A percentile compares a stretch with the other conserved stretches of the same genome.
phyloP scores from a whole-genome alignment of 163 green algal genomes.

The Scenedesmus sp. region DNA sequence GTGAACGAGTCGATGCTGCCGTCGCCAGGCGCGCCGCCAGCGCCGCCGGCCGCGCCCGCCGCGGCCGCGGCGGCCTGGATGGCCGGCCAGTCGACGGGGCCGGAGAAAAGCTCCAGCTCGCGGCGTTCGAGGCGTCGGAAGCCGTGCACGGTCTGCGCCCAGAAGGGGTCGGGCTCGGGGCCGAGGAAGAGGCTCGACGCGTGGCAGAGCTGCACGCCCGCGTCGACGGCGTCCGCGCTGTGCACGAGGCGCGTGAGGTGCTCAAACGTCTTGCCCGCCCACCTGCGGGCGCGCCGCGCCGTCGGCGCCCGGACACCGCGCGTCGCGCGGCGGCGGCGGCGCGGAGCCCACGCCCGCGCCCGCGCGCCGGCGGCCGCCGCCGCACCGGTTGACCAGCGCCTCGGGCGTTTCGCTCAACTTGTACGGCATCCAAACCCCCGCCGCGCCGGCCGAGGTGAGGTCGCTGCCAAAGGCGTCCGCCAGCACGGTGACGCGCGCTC shows the following conservation, averaged over 20 bases:
- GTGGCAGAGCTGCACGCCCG: conserved; percentile 34
- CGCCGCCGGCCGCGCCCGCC: not conserved
- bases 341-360: not conserved
- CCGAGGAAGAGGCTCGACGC: conserved; percentile 14
- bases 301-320: too few relatives aligned
- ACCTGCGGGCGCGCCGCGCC: too few relatives aligned
- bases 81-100: conserved; percentile 17
- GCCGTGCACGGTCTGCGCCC: conserved; percentile 5
- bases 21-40: not conserved
- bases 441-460: conserved; percentile 20
- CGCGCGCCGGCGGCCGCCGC: not conserved
- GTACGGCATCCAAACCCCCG: conserved; percentile 44
- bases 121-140: not conserved
- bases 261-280: conserved; percentile 27
- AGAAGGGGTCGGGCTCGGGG: conserved; percentile 39
- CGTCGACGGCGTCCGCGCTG: conserved; percentile 2
- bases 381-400: conserved; percentile 19
- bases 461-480: conserved; percentile 35
- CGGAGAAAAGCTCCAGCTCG: conserved; percentile 30
- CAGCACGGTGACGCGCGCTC: conserved; percentile 9
- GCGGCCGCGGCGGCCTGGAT: conserved; percentile 21
- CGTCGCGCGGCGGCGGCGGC: not conserved
- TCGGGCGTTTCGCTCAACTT: conserved; percentile 45
- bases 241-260: conserved; percentile 37
- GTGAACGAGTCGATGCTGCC: conserved; percentile 24